Percentiles rank a stretch among this genome's conserved stretches.
Conservation (phyloP, 2,329 filamentous ascomycete species). For the Thelonectria olida region DNA sequence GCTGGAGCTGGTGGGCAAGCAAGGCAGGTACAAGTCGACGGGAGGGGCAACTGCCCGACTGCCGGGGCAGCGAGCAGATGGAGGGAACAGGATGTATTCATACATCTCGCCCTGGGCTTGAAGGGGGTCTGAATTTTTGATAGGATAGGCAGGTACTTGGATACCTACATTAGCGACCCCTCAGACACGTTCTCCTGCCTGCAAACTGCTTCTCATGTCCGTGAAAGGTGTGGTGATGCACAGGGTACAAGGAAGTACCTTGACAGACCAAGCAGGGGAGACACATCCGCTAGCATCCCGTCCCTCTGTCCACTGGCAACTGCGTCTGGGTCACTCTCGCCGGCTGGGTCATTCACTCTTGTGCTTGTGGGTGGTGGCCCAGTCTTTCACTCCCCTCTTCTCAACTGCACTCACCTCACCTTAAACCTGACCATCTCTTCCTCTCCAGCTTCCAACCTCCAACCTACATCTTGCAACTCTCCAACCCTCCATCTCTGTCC, state of each 20-base stretch:
- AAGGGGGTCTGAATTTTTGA: too few relatives aligned
- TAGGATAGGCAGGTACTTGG: too few relatives aligned
- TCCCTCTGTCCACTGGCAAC: constrained; percentile 21
- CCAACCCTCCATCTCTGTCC: constrained; percentile 37
- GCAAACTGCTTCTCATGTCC: not conserved
- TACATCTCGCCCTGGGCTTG: too few relatives aligned
- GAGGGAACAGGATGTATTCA: too few relatives aligned
- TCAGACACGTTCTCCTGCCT: too few relatives aligned
- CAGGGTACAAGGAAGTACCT: constrained; percentile 13
- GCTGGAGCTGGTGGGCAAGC: constrained; percentile 6
- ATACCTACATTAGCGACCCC: too few relatives aligned
- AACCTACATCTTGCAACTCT: constrained; percentile 34
- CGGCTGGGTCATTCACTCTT: constrained; percentile 22
- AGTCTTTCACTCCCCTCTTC: constrained; percentile 18
- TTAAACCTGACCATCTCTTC: constrained; percentile 42
- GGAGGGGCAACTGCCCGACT: too few relatives aligned
- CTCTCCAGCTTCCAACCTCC: constrained; percentile 41
- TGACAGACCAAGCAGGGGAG: too few relatives aligned
- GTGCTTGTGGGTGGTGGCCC: constrained; percentile 25
- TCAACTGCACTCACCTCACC: constrained; percentile 34
- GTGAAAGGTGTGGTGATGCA: not conserved
- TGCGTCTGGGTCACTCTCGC: constrained; percentile 14
- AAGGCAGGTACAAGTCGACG: not conserved
- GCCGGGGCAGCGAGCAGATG: too few relatives aligned
- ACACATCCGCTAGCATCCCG: constrained; percentile 28